These are phyloP conservation scores for Trichoderma sp. DNA, from an alignment of 2,329 filamentous ascomycete genomes.

Conservation along the genomic window DNA sequence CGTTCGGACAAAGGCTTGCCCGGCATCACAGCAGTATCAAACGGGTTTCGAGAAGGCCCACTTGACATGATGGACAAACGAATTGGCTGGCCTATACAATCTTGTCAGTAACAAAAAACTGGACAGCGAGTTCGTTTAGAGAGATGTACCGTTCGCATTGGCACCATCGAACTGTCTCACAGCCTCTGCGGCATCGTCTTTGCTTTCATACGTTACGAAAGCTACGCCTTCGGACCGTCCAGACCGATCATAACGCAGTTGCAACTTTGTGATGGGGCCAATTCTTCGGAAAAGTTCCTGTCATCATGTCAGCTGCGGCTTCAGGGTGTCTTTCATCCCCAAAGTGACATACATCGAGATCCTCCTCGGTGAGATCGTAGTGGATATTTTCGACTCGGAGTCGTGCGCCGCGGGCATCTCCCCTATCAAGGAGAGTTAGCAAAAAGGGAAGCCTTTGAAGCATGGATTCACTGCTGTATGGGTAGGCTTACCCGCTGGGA, in stretches of 20 bases:
- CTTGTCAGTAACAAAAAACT: not conserved
- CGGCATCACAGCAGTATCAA: conserved; percentile 54
- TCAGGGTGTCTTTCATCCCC: conserved; percentile 5
- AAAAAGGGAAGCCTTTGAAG: not conserved
- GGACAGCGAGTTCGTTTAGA: not conserved
- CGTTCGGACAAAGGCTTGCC: conserved; percentile 59
- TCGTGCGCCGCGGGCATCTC: conserved; percentile 61
- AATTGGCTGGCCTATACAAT: conserved; percentile 68
- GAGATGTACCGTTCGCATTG: conserved; percentile 69
- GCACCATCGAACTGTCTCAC: conserved; percentile 82
- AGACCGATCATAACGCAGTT: conserved; percentile 79
- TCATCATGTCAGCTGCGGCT: conserved; percentile 24
- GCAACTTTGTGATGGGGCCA: conserved; percentile 65
- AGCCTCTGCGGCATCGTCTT: conserved; percentile 69
- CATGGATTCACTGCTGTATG: not conserved
- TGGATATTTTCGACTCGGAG: conserved; percentile 86
- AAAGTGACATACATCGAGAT: conserved; percentile 62
- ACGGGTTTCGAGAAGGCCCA: conserved; percentile 51
- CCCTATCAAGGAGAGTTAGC: conserved; percentile 28
- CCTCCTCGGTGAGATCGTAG: conserved; percentile 83
- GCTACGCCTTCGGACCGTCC: conserved; percentile 84
- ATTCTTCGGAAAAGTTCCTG: conserved; percentile 80
- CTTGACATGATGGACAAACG: conserved; percentile 63
- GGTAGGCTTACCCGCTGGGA: conserved; percentile 36
- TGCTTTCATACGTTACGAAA: conserved; percentile 73